phyloP scores from a whole-genome alignment of 495 filamentous ascomycete genomes.

The Annulohypoxylon bovei region DNA sequence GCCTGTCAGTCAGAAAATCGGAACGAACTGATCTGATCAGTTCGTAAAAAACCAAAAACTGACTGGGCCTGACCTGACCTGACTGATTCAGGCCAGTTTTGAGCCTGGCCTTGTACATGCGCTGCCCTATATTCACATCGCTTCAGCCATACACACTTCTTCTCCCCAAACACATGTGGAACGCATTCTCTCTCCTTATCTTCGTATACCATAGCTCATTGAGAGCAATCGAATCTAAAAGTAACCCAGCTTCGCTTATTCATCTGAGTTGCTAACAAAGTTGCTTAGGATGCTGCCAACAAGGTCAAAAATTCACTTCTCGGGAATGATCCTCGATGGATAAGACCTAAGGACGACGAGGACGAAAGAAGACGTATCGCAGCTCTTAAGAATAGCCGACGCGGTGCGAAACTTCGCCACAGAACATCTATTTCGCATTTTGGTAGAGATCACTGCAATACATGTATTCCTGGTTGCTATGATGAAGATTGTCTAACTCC shows the following conservation, averaged over 20 bases:
- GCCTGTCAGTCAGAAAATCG: too few species aligned
- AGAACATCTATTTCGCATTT: not conserved
- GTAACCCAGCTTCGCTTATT: not conserved
- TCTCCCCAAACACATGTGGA: not conserved
- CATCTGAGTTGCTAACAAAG: constrained; percentile 6
- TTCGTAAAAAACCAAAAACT: too few species aligned
- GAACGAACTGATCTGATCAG: too few species aligned
- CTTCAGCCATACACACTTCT: not conserved
- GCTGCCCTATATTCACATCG: too few species aligned
- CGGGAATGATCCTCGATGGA: constrained; percentile 58
- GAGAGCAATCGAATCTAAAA: not conserved
- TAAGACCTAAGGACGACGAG: constrained; percentile 55
- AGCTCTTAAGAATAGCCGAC: constrained; percentile 44
- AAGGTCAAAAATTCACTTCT: constrained; percentile 59
- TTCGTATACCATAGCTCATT: not conserved
- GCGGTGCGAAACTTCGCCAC: constrained; percentile 27
- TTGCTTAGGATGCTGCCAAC: constrained; percentile 53
- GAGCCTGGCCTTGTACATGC: too few species aligned
- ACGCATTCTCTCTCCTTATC: not conserved
- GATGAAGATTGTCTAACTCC: constrained; percentile 33
- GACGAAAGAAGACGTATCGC: constrained; percentile 55
- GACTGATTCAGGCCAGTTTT: too few species aligned
- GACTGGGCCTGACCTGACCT: too few species aligned
- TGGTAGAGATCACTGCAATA: not conserved
- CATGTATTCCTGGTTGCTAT: not conserved